Evolutionary conservation across 2,329 filamentous ascomycete genomes (phyloP).

Genomic region (Myriosclerotinia curreyana): DNA sequence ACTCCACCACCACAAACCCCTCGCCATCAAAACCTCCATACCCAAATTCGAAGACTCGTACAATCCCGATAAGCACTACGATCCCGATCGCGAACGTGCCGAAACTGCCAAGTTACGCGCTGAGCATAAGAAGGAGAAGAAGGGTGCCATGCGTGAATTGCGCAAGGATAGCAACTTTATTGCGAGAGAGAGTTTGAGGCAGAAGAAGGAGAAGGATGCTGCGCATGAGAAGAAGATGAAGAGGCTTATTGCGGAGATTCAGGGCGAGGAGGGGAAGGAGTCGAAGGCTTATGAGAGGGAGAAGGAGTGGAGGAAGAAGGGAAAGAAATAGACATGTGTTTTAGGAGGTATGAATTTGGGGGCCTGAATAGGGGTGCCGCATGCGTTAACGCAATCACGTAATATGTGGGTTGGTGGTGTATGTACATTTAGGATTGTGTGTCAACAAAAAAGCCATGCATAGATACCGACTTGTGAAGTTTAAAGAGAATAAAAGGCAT

Average conservation of each 20-base stretch:
- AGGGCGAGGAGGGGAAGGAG: conserved; percentile 85
- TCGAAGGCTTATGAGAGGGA: conserved; percentile 87
- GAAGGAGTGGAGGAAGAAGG: conserved; percentile 69
- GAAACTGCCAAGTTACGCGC: conserved; percentile 70
- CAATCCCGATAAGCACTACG: conserved; percentile 96
- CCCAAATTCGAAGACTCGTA: conserved; percentile 96
- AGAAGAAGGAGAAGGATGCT: conserved; percentile 91
- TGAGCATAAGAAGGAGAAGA: conserved; percentile 70
- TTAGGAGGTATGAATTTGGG: not conserved
- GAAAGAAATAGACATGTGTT: conserved; percentile 45
- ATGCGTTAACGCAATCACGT: not conserved
- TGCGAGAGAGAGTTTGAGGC: conserved; percentile 79
- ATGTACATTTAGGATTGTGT: not conserved
- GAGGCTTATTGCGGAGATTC: conserved; percentile 88
- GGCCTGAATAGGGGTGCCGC: not conserved
- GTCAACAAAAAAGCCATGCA: not conserved
- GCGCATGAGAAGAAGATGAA: conserved; percentile 97
- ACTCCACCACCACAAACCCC: conserved; percentile 82
- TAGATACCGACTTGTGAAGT: not conserved
- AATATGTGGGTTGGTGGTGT: conserved; percentile 4
- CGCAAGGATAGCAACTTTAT: conserved; percentile 95
- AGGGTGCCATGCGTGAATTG: conserved; percentile 89
- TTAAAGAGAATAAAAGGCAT: not conserved
- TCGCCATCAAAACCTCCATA: conserved; percentile 82
- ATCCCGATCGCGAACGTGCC: conserved; percentile 85